Conservation (phyloP, 139 green algal genomes). For the Tetratostichococcus sp. region DNA sequence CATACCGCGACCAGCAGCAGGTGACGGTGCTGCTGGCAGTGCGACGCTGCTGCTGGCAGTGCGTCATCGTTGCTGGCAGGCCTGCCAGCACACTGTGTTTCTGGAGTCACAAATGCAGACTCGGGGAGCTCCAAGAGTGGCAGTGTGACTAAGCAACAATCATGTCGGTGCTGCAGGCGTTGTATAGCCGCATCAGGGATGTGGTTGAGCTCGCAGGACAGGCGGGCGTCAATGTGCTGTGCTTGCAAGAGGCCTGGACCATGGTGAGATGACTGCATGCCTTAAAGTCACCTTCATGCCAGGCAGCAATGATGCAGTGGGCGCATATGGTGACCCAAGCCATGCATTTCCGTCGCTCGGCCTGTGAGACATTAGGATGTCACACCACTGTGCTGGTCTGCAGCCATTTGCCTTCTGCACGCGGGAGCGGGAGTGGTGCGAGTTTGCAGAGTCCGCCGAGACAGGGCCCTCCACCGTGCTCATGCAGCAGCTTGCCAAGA, state of each 20-base stretch:
- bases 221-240: constrained; percentile 84
- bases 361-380: too few relatives aligned
- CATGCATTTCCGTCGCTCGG: too few relatives aligned
- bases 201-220: constrained; percentile 73
- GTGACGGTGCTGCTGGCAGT: too few relatives aligned
- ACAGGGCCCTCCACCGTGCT: constrained; percentile 42
- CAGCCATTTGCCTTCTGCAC: constrained; percentile 95
- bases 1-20: constrained; percentile 72
- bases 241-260: constrained; percentile 90
- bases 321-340: too few relatives aligned
- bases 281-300: too few relatives aligned
- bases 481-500: constrained; percentile 35
- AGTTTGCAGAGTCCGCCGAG: constrained; percentile 88
- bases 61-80: not conserved
- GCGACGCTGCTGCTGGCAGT: too few relatives aligned
- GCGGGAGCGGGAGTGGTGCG: constrained; percentile 85
- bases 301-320: too few relatives aligned
- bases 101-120: too few relatives aligned
- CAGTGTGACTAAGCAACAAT: too few relatives aligned
- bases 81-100: not conserved
- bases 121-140: too few relatives aligned
- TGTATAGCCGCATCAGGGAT: constrained; percentile 52
- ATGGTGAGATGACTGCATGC: too few relatives aligned
- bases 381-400: too few relatives aligned
- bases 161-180: constrained; percentile 60